Percentiles rank a stretch among this genome's conserved stretches.
Conservation (phyloP, 2,329 filamentous ascomycete species). For the Cadophora sp. region DNA sequence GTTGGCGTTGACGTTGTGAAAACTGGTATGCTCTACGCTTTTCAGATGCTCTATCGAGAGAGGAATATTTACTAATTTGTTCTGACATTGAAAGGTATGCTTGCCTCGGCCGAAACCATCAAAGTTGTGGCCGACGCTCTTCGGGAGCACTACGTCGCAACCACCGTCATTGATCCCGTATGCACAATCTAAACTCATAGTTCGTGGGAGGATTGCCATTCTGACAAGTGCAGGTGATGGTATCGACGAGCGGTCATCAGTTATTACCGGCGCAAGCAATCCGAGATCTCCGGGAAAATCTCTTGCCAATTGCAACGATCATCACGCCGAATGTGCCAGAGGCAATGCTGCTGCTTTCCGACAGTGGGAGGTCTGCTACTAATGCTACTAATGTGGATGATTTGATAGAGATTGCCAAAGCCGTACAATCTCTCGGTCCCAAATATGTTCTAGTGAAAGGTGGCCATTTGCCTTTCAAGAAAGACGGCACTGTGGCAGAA, state of each 20-base stretch:
- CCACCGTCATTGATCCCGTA: slow-evolving; percentile 79
- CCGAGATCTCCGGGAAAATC: slow-evolving; percentile 59
- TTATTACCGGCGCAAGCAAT: slow-evolving; percentile 73
- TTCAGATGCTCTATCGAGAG: background rate
- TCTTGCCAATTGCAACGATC: slow-evolving; percentile 72
- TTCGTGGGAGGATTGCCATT: background rate
- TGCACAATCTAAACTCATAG: slow-evolving; percentile 28
- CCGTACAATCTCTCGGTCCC: slow-evolving; percentile 72
- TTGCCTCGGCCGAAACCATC: slow-evolving; percentile 76
- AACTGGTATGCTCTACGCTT: slow-evolving; percentile 65
- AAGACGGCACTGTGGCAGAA: slow-evolving; percentile 64
- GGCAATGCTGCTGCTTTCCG: slow-evolving; percentile 67
- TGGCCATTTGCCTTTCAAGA: slow-evolving; percentile 82
- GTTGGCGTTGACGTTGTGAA: slow-evolving; percentile 91
- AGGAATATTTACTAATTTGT: background rate
- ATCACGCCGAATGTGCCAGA: slow-evolving; percentile 83
- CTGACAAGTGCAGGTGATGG: slow-evolving; percentile 75
- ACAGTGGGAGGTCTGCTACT: slow-evolving; percentile 50
- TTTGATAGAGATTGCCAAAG: slow-evolving; percentile 71
- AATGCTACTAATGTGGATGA: slow-evolving; percentile 66
- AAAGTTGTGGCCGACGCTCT: slow-evolving; percentile 71
- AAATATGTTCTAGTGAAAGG: slow-evolving; percentile 88
- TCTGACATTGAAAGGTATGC: slow-evolving; percentile 68
- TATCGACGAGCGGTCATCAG: slow-evolving; percentile 79
- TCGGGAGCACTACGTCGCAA: slow-evolving; percentile 60